phyloP scores from a whole-genome alignment of 2,329 filamentous ascomycete genomes.

The Diaporthe eres region DNA sequence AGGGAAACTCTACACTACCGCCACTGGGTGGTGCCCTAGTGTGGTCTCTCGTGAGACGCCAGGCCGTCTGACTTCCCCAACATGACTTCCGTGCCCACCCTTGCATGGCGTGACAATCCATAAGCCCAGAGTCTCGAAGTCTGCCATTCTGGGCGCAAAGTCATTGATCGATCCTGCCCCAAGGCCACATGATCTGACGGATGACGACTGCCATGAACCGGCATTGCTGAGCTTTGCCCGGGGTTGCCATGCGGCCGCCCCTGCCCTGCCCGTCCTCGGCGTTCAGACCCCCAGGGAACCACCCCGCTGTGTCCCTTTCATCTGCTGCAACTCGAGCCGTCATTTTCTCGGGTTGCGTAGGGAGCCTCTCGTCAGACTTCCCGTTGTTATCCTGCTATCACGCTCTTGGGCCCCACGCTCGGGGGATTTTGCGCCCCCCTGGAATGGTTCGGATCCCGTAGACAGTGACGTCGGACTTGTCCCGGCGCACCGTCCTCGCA shows the following conservation, averaged over 20 bases:
- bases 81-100: conserved; percentile 30
- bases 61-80: conserved; percentile 32
- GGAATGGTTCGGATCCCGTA: background rate
- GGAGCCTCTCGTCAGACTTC: background rate
- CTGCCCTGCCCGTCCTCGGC: conserved; percentile 6
- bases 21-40: conserved; percentile 9
- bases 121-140: conserved; percentile 9
- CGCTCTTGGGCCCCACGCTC: conserved; percentile 26
- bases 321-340: conserved; percentile 28
- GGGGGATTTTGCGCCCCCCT: background rate
- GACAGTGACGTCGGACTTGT: conserved; percentile 7
- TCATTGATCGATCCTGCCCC: background rate
- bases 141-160: background rate
- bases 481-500: conserved; percentile 1
- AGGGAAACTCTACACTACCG: background rate
- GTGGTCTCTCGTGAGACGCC: conserved; percentile 29
- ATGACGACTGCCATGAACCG: conserved; percentile 31
- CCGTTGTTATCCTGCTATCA: background rate
- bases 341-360: background rate
- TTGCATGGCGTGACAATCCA: conserved; percentile 16
- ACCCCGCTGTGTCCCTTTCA: conserved; percentile 14
- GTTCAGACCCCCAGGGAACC: background rate
- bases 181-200: conserved; percentile 26
- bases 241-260: conserved; percentile 16
- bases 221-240: conserved; percentile 13